Evolutionary conservation across 2,329 filamentous ascomycete species (phyloP).

Genomic region (Talaromyces sp.): DNA sequence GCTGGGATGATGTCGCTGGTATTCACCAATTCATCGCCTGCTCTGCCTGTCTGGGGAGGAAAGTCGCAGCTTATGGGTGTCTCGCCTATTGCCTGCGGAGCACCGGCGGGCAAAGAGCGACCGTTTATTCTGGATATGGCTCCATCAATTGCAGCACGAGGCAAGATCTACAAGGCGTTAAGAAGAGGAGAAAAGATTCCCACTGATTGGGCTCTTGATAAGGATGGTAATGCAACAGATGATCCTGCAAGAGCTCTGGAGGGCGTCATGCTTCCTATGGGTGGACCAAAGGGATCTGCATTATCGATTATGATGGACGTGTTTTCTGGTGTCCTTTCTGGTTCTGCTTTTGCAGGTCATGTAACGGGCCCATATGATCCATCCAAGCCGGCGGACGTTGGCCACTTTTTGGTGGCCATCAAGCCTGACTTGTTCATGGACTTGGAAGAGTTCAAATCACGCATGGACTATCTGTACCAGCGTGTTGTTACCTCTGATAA

Average conservation of each 20-base stretch:
- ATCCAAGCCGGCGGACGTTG: constrained; percentile 66
- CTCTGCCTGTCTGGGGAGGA: constrained; percentile 69
- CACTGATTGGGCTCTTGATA: constrained; percentile 69
- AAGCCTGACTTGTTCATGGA: constrained; percentile 74
- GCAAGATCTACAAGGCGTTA: constrained; percentile 48
- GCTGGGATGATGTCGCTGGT: constrained; percentile 68
- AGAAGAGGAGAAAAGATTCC: constrained; percentile 46
- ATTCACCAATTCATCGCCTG: constrained; percentile 71
- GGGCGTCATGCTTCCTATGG: constrained; percentile 83
- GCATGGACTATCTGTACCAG: constrained; percentile 59
- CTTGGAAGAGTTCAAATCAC: constrained; percentile 64
- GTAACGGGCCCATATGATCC: constrained; percentile 76
- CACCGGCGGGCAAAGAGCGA: constrained; percentile 59
- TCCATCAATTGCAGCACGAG: constrained; percentile 46
- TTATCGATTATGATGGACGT: constrained; percentile 86
- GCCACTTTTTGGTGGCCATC: constrained; percentile 69
- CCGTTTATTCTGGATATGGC: constrained; percentile 60
- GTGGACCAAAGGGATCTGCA: constrained; percentile 76
- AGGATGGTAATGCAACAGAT: constrained; percentile 65
- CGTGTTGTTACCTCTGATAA: constrained; percentile 55
- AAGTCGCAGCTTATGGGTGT: constrained; percentile 69
- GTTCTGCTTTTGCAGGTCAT: constrained; percentile 73
- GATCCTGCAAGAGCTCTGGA: constrained; percentile 69
- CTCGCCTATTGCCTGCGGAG: constrained; percentile 71
- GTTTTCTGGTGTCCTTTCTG: constrained; percentile 74